Evolutionary conservation across 2,329 filamentous ascomycete species (phyloP).

Genomic region (Penicillium thymicola): DNA sequence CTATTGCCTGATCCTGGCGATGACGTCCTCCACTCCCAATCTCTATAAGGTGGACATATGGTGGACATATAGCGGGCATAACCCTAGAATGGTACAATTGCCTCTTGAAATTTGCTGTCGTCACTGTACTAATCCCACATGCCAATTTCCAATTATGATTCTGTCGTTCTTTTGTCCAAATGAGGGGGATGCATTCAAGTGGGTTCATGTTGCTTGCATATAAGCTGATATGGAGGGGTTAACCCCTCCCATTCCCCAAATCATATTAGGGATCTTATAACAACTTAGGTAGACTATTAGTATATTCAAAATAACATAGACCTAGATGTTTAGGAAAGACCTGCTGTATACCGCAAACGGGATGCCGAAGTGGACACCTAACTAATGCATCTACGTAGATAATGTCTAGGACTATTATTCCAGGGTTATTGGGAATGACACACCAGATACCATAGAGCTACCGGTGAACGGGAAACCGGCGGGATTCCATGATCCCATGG

Average conservation of each 20-base stretch:
- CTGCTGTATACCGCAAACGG: not conserved
- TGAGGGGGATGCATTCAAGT: too few species aligned
- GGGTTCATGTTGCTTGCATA: too few species aligned
- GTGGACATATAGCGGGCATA: not conserved
- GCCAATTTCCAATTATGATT: not conserved
- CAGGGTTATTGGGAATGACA: not conserved
- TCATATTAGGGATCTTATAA: not conserved
- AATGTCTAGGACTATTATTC: not conserved
- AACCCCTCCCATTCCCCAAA: too few species aligned
- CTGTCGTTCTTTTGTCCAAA: not conserved
- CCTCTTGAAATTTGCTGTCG: not conserved
- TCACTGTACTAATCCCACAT: too few species aligned
- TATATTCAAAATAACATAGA: not conserved
- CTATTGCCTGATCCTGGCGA: too few species aligned
- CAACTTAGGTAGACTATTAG: not conserved
- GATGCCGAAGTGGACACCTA: not conserved
- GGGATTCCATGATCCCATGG: not conserved
- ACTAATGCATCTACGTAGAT: not conserved
- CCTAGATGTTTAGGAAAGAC: not conserved
- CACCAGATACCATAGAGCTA: not conserved
- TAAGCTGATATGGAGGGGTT: too few species aligned
- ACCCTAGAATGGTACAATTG: not conserved
- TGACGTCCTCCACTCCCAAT: too few species aligned
- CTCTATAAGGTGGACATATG: too few species aligned
- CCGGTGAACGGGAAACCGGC: not conserved